Conservation (phyloP, 2,329 filamentous ascomycete species). For the Trichophyton rubrum region DNA sequence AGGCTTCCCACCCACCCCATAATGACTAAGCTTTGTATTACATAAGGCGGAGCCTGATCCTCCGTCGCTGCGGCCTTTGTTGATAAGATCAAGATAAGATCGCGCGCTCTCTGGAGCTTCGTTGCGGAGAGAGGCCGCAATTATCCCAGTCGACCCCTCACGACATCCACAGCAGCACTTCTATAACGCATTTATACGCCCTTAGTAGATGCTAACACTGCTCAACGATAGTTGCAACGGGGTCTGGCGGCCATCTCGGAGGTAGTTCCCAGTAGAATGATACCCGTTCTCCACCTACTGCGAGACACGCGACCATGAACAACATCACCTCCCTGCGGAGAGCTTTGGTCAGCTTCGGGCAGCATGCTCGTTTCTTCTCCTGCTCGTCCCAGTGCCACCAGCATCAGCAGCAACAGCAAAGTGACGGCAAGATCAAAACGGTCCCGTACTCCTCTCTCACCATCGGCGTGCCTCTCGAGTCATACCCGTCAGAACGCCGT, state of each 20-base stretch:
- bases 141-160: constrained; percentile 5
- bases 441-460: constrained; percentile 58
- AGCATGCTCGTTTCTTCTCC: constrained; percentile 10
- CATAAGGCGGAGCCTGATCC: not conserved
- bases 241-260: not conserved
- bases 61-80: not conserved
- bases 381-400: constrained; percentile 5
- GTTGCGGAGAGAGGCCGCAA: not conserved
- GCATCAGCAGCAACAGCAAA: constrained; percentile 5
- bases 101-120: not conserved
- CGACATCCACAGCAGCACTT: not conserved
- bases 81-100: not conserved
- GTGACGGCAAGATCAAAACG: constrained; percentile 12
- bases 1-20: not conserved
- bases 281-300: not conserved
- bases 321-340: constrained; percentile 6
- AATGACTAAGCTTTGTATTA: not conserved
- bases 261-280: not conserved
- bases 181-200: not conserved
- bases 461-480: constrained; percentile 68
- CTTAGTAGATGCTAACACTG: not conserved
- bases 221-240: too few species aligned
- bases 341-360: constrained; percentile 5
- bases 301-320: constrained; percentile 8
- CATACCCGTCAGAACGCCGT: constrained; percentile 64